Conservation (phyloP, 768 basidiomycete species). For the Amanita subjunquillea region DNA sequence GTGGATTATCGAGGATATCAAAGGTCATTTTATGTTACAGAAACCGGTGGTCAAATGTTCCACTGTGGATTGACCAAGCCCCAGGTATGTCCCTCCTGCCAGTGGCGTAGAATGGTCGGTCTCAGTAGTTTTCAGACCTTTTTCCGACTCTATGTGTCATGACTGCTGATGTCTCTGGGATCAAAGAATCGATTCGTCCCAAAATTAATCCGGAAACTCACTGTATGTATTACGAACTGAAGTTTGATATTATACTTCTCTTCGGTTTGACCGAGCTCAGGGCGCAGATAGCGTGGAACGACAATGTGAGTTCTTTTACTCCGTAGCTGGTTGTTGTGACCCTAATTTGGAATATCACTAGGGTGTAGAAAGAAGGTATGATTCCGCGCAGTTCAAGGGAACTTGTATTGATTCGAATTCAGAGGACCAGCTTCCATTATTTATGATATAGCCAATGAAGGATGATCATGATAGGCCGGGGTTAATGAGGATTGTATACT, state of each 20-base stretch:
- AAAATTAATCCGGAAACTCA: background rate
- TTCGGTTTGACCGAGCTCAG: slow-evolving; percentile 36
- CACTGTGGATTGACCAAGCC: slow-evolving; percentile 8
- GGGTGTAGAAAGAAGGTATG: slow-evolving; percentile 13
- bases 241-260: slow-evolving; percentile 29
- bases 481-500: too few relatives aligned
- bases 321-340: background rate
- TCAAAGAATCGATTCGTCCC: slow-evolving; percentile 3
- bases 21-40: slow-evolving; percentile 11
- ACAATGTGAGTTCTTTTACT: slow-evolving; percentile 17
- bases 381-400: background rate
- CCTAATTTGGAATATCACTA: background rate
- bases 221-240: slow-evolving; percentile 12
- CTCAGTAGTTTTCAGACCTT: slow-evolving; percentile 1
- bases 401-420: background rate
- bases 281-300: slow-evolving; percentile 34
- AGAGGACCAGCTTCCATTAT: slow-evolving; percentile 2
- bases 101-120: background rate
- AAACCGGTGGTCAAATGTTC: slow-evolving; percentile 7
- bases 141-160: slow-evolving; percentile 13
- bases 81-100: background rate
- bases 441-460: background rate
- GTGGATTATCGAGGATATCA: slow-evolving; percentile 5
- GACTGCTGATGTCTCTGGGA: slow-evolving; percentile 11
- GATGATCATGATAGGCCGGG: too few relatives aligned